These are phyloP conservation scores for Pythium rhizo-oryzae DNA, from an alignment of 352 stramenopile genomes.

Conservation along the genomic window DNA sequence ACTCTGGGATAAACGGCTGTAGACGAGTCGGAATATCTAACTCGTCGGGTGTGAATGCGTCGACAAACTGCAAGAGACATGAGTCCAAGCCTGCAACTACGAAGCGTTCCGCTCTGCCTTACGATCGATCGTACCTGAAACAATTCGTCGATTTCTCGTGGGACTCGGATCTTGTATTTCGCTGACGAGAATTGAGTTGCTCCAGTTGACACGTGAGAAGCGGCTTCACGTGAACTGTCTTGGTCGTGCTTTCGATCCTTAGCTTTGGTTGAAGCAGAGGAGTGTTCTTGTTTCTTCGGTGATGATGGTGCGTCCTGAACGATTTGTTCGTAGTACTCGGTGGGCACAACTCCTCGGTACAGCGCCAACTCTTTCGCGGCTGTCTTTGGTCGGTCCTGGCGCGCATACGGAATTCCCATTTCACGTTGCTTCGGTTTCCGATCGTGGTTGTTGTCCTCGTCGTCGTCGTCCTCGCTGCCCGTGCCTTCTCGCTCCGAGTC, in stretches of 20 bases:
- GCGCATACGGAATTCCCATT: neutral
- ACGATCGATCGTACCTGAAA: slow-evolving; percentile 40
- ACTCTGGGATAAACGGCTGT: slow-evolving; percentile 94
- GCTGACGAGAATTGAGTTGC: neutral
- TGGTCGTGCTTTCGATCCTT: neutral
- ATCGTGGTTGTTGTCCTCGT: neutral
- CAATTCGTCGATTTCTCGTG: slow-evolving; percentile 55
- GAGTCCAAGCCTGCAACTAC: neutral
- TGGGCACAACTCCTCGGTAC: slow-evolving; percentile 56
- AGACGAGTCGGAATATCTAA: slow-evolving; percentile 90
- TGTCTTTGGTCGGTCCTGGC: slow-evolving; percentile 45
- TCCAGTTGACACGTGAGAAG: neutral
- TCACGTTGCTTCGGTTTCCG: neutral
- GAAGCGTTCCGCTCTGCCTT: neutral
- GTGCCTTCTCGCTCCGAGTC: slow-evolving; percentile 32
- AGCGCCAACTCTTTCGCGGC: slow-evolving; percentile 54
- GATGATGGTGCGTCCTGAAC: slow-evolving; percentile 17
- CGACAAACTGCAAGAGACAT: slow-evolving; percentile 52
- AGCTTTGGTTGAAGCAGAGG: neutral
- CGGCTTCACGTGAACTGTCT: neutral
- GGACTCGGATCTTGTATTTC: slow-evolving; percentile 46
- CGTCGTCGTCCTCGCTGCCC: slow-evolving; percentile 16
- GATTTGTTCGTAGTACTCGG: slow-evolving; percentile 55
- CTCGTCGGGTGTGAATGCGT: slow-evolving; percentile 87
- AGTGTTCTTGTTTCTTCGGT: neutral